Conservation (phyloP, 768 basidiomycete genomes). For the Neoboletus magnificus region DNA sequence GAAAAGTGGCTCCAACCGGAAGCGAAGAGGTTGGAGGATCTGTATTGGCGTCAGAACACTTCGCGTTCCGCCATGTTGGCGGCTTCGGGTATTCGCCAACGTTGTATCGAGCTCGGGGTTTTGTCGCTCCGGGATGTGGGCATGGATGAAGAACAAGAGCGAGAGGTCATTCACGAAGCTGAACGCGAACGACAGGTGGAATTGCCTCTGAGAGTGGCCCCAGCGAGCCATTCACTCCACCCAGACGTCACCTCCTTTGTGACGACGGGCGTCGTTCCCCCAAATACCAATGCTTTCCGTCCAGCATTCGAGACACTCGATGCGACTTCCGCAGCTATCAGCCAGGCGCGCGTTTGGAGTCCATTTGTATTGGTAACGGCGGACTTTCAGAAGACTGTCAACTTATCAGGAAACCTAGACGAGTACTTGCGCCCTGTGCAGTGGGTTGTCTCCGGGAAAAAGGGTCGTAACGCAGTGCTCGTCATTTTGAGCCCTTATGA, state of each 20-base stretch:
- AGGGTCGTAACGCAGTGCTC: not conserved
- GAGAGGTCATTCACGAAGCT: no score
- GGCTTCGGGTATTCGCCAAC: not conserved
- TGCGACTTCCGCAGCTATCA: not conserved
- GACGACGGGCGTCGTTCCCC: conserved; percentile 29
- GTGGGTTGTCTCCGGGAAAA: conserved; percentile 10
- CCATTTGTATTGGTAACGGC: conserved; percentile 10
- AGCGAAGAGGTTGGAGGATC: conserved; percentile 28
- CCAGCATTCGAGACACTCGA: conserved; percentile 12
- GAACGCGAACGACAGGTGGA: not conserved
- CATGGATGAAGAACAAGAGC: no score
- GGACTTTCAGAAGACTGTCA: conserved; percentile 18
- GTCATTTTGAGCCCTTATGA: no score
- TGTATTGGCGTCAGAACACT: conserved; percentile 24
- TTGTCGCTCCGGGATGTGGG: no score
- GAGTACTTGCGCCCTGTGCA: conserved; percentile 29
- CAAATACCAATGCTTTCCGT: conserved; percentile 20
- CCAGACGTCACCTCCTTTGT: conserved; percentile 25
- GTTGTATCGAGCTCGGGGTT: no score
- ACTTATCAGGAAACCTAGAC: not conserved
- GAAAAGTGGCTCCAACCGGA: conserved; percentile 27
- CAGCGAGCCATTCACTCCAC: not conserved
- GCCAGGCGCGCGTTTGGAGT: conserved; percentile 24
- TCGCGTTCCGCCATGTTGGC: not conserved
- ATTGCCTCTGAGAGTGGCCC: conserved; percentile 29